Conservation (phyloP, 23 red algal genomes). For the Gracilaria vermiculophylla region DNA sequence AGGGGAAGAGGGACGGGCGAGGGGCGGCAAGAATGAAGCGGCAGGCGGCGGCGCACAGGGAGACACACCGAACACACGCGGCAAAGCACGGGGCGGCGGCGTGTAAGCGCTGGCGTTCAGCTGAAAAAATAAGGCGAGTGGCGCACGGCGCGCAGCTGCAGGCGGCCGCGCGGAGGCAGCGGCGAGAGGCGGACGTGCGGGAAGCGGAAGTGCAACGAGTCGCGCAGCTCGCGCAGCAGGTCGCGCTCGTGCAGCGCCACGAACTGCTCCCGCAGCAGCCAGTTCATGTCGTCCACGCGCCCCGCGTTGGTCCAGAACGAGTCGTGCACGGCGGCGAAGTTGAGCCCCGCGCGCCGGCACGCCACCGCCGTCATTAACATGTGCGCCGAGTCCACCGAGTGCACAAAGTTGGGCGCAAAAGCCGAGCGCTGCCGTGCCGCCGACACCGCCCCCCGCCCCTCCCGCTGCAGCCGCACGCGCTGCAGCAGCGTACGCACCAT, state of each 20-base stretch:
- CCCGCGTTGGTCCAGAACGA: conserved; percentile 94
- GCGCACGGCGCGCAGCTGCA: conserved; percentile 72
- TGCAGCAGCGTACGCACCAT: conserved; percentile 84
- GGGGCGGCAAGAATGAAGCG: too few relatives aligned
- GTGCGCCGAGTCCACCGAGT: conserved; percentile 95
- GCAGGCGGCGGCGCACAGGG: too few relatives aligned
- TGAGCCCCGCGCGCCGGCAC: conserved; percentile 56
- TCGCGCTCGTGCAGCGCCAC: conserved; percentile 79
- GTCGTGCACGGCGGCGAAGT: conserved; percentile 97
- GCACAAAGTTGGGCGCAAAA: conserved; percentile 97
- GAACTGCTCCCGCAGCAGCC: conserved; percentile 82
- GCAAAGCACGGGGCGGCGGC: background rate
- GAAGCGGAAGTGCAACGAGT: conserved; percentile 62
- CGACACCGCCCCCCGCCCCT: conserved; percentile 63
- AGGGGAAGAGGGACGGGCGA: too few relatives aligned
- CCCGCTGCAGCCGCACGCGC: conserved; percentile 49
- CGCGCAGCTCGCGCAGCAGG: conserved; percentile 77
- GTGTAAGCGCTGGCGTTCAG: background rate
- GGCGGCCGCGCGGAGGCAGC: conserved; percentile 68
- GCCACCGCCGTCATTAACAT: conserved; percentile 93
- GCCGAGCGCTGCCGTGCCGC: conserved; percentile 72
- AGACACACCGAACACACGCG: too few relatives aligned
- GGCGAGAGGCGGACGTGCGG: conserved; percentile 50
- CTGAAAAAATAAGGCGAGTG: conserved; percentile 92
- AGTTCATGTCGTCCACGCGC: conserved; percentile 82